Conservation (phyloP, 108 stramenopile genomes). For the Cyclostephanos invisitatus region DNA sequence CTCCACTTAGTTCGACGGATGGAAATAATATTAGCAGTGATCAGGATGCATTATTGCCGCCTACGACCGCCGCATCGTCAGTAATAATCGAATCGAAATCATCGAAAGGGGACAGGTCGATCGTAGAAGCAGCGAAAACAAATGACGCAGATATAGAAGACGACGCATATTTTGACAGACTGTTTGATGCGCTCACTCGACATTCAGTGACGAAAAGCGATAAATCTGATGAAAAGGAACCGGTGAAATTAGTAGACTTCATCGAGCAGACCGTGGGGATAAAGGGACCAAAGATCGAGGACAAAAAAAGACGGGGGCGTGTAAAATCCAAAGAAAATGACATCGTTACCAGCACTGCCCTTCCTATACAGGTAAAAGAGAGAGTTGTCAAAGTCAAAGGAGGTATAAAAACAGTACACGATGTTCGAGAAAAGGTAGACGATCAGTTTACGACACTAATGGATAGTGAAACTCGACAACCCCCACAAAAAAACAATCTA, state of each 20-base stretch:
- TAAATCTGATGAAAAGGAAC: slow-evolving; percentile 10
- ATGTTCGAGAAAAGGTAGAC: background rate
- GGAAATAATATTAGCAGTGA: slow-evolving; percentile 10
- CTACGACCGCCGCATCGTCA: slow-evolving; percentile 1
- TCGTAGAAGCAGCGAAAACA: background rate
- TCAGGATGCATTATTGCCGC: slow-evolving; percentile 1
- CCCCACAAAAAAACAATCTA: background rate
- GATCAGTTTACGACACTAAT: background rate
- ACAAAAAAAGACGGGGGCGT: slow-evolving; percentile 18
- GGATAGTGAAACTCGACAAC: background rate
- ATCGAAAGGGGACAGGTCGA: background rate
- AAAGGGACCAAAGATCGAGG: slow-evolving; percentile 4
- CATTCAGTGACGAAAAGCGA: slow-evolving; percentile 2
- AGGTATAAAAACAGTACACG: background rate
- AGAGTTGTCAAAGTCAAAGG: slow-evolving; percentile 12
- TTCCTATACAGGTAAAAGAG: slow-evolving; percentile 13
- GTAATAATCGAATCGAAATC: background rate
- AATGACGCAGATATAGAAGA: slow-evolving; percentile 19
- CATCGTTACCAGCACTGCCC: slow-evolving; percentile 3
- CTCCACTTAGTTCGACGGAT: background rate
- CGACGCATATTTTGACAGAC: slow-evolving; percentile 24
- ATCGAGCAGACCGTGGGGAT: slow-evolving; percentile 45
- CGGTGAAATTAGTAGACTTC: slow-evolving; percentile 41
- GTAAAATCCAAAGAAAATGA: slow-evolving; percentile 1
- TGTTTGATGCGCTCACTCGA: slow-evolving; percentile 18